phyloP scores from a whole-genome alignment of 305 asterid species.

The Solanum hybrid region DNA sequence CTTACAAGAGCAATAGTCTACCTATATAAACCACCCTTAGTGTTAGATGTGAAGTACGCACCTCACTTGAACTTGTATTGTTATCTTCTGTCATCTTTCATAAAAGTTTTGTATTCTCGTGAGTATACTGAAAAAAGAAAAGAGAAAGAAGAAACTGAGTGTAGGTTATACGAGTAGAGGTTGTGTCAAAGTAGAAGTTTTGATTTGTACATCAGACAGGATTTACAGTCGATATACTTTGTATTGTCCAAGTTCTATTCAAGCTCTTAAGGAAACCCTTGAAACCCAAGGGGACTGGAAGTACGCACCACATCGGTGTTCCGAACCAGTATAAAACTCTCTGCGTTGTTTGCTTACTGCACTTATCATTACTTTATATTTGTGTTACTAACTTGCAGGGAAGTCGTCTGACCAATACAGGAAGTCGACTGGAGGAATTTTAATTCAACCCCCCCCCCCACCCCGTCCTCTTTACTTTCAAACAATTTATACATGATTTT shows the following conservation, averaged over 20 bases:
- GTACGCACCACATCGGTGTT: background rate
- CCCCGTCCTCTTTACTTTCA: background rate
- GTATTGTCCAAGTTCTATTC: background rate
- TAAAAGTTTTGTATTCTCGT: background rate
- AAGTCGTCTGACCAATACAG: background rate
- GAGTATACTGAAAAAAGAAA: background rate
- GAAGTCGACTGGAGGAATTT: background rate
- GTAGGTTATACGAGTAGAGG: background rate
- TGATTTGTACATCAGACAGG: background rate
- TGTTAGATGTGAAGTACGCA: background rate
- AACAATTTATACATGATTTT: background rate
- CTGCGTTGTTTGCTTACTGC: background rate
- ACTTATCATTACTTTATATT: background rate
- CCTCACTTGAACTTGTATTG: background rate
- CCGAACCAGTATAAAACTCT: background rate
- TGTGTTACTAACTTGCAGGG: background rate
- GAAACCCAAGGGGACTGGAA: background rate
- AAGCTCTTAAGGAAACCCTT: background rate
- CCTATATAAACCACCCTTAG: background rate
- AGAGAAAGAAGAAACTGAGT: background rate
- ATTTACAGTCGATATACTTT: background rate
- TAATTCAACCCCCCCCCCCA: background rate
- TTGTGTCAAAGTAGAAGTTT: background rate
- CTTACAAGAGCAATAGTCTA: background rate
- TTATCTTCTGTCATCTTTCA: no score